Base-by-base conservation (phyloP, 2,329 filamentous ascomycete species). In the Botrytis galanthina region DNA sequence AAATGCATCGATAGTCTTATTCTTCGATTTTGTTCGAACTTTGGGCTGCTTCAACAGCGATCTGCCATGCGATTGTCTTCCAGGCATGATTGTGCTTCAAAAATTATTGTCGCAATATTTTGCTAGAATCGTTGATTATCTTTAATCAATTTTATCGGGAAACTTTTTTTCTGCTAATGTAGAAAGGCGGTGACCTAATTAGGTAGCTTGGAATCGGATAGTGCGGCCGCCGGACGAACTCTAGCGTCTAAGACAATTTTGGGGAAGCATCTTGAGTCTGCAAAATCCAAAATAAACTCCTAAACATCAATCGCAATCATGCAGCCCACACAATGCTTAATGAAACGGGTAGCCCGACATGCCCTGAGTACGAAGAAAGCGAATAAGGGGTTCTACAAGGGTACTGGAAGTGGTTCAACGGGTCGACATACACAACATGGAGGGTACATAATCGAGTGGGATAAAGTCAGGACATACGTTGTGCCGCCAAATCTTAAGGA, bases 321-420 rank as follows among this genome's bases (percentile, higher is more conserved):
- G 90, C 87, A 89, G 82, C 88, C 92, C 73, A 93, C 92, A 26
- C 86, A 88, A 80, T 82, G 85, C 76, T 90, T 97, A 79, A 87
- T 88, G 78, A 86, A 90, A 81, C 88, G 89, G 73, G 88, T 94
- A 80, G 89, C 91, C 83, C 94, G 95, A 81, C 86, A 95, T 74
- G 87, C 88, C 71, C 89, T 99, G 80, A 98, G 93, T 20, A 97
- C 95, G 78, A 99, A 99, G 85, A 91, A 96, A 83, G 91, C 95
- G 82, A 93, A 92, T 82, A 93, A 94, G 81, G 95, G 95, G 78
- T 99, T 91, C 89, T 99, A 99, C 90, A 98, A 98, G 87, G 96
- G 96, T 81, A 98, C 92, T 79, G 88, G 95, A 64, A 92, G 94
- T 0, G 96, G 96, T 2, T 90, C 92, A 60, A 94, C 97, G 90